Percentiles rank a stretch among this genome's conserved stretches.
phyloP scores from a whole-genome alignment of 495 filamentous ascomycete species.

The Gamarada debralockiae region DNA sequence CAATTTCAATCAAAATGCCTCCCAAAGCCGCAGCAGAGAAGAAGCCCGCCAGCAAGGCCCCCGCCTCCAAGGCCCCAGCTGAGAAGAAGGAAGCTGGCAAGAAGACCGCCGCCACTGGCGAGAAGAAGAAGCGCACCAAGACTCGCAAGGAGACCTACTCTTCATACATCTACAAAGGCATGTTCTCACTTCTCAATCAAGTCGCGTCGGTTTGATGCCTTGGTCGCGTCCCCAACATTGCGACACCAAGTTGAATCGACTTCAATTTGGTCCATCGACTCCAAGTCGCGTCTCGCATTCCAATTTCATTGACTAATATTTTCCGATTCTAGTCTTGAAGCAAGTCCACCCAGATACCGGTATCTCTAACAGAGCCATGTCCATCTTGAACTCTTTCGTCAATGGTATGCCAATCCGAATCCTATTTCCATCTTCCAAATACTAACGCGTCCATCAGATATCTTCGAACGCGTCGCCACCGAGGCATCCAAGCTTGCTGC shows the following conservation, averaged over 20 bases:
- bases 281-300: conserved; percentile 15
- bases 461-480: conserved; percentile 98
- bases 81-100: conserved; percentile 99
- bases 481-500: conserved; percentile 98
- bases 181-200: conserved; percentile 25
- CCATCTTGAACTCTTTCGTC: conserved; percentile 99
- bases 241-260: not conserved
- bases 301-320: not conserved
- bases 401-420: conserved; percentile 67
- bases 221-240: conserved; percentile 16
- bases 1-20: conserved; percentile 65
- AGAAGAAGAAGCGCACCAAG: conserved; percentile 99
- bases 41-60: conserved; percentile 96
- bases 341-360: conserved; percentile 99
- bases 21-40: conserved; percentile 95
- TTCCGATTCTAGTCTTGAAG: conserved; percentile 75
- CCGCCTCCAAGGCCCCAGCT: conserved; percentile 77
- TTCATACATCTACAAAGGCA: conserved; percentile 99
- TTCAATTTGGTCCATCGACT: conserved; percentile 1
- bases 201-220: conserved; percentile 16
- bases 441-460: conserved; percentile 60
- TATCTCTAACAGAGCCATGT: conserved; percentile 99
- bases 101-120: conserved; percentile 93
- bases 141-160: conserved; percentile 99
- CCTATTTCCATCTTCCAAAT: conserved; percentile 14